Base-by-base conservation (phyloP, 768 basidiomycete species). In the Mrakia hoshinonis region DNA sequence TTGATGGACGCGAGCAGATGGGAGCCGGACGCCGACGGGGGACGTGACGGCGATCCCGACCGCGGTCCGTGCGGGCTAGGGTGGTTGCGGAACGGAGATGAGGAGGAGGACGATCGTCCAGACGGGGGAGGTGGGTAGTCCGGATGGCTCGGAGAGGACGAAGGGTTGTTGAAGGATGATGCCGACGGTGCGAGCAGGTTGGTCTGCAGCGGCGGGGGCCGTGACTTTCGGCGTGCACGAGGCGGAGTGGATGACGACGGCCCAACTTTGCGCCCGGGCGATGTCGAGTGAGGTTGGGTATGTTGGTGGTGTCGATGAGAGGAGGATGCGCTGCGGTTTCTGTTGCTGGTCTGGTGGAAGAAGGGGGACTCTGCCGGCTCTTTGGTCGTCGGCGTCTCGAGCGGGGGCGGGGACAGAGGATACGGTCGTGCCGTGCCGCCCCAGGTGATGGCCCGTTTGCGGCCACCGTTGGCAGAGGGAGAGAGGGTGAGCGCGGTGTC, bases 391-490 rank as follows among this genome's bases (percentile, higher is more conserved):
- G 58, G n/a, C 31, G 36, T 31, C 15, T 51, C 49, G 6, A 61
- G 58, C 15, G 58, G 36, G 36, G 43, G 7, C 15, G 58, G 58
- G 4, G 58, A 61, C 15, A 61, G 58, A n/a, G 55, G 55, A 60
- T 60, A 34, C 29, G 55, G 29, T 60, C 29, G 18, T 15, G 34
- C 58, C 13, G 15, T 61, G 18, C 58, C 58, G 2, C 18, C 58
- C 36, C 36, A 61, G 20, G 58, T 61, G 58, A 61, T 38, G 58
- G 58, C 58, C 36, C 58, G 58, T 20, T 36, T 36, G 22, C 58
- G 31, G 5, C 58, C 34, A 13, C 29, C 58, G 20, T 36, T 36
- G 3, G 29, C 55, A 20, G 34, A 10, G 10, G 15, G n/a, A 7
- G 31, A 31, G 34, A 20, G 31, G 34, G 36, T 20, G 22, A 20